Base-by-base conservation (phyloP, 495 filamentous ascomycete genomes). In the Hypomontagnella submonticulosa region DNA sequence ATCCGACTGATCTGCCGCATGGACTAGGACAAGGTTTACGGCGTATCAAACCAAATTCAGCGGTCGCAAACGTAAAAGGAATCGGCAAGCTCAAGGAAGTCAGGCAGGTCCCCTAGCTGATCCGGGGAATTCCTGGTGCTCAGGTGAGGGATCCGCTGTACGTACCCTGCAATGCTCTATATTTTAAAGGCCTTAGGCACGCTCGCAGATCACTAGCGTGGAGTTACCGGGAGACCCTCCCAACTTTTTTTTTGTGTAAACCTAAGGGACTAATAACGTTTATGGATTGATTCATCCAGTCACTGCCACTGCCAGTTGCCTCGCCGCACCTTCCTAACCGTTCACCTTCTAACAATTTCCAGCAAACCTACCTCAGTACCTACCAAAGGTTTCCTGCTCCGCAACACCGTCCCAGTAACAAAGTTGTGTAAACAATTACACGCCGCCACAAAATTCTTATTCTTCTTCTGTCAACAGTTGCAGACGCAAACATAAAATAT, bases 1-100 rank as follows among this genome's bases (percentile, higher is more conserved):
- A 61, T 66, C 44, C 47, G 53, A 57, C 16, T 67, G 64, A 63
- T 68, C 59, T 59, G 42, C 65, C 37, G 58, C 65, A 63, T 63
- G 54, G 59, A 36, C 49, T 27, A 46, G 59, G 59, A 58, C 48
- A 63, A 47, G 58, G 58, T 62, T 55, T 51, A 42, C 44, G 50
- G 49, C 57, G 57, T 61, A 57, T 57, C 13, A 57, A 57, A 27
- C 37, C 30, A 51, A 59, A 58, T 37, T 57, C 40, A 40, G 41
- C 57, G 16, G 44, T 56, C 44, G 60, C 42, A 63, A 62, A 33
- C 53, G 52, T 64, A 57, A 16, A 34, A n/a, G 5, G 48, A 63
- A 48, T 23, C 10, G 36, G 23, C 11, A 16, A 49, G 19, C 30
- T 41, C 34, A 19, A 30, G 44, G 19, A 23, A 51, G 16, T 10